Evolutionary conservation across 371 early-diverging fungal species (phyloP), one percentile per base, ranked within the genome.

Genomic region (Encephalitozoon hellem): DNA sequence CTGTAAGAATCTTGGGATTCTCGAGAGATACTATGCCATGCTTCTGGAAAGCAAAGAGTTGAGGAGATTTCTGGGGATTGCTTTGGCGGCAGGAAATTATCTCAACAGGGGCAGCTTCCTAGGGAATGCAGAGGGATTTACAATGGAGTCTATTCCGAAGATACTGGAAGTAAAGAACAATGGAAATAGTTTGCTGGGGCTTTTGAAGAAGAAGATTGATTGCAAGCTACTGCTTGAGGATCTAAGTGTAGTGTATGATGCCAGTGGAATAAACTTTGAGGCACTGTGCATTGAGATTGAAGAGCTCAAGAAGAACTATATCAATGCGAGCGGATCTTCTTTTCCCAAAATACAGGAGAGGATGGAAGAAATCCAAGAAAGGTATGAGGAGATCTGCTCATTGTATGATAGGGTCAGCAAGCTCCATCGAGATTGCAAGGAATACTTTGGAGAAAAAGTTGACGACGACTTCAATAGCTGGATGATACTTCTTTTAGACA

Each of bases 81-180:
- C 66, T 2, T 63, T 80, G 9, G 72, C 21, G 18, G 30, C 76
- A 23, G 80, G 80, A 9, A 80, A 80, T 47, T 21, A 59, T 21
- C 77, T 80, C n/a, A 80, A 80, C 38, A 47, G 6, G 59, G 72
- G 72, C 1, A 49, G 70, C 21, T 71, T 72, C 25, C 18, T 53
- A 3, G 80, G 77, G 2, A 77, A 68, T 43, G 80, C 80, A 3
- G 77, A 77, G 25, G 77, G 69, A 18, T 80, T 76, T 64, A 52
- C 63, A 0, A 53, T 80, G 39, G 34, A 54, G 8, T 65, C 65
- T 18, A 55, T 42, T 66, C 72, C 51, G 47, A 72, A 30, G 34
- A 74, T 78, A 23, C 15, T 63, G 47, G 51, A 69, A 12, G 41
- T 74, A 32, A 49, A 70, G 45, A 63, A 55, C 1, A 28, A 42